Base-by-base conservation (phyloP, 2,329 filamentous ascomycete genomes). In the Dactylellina sp. region DNA sequence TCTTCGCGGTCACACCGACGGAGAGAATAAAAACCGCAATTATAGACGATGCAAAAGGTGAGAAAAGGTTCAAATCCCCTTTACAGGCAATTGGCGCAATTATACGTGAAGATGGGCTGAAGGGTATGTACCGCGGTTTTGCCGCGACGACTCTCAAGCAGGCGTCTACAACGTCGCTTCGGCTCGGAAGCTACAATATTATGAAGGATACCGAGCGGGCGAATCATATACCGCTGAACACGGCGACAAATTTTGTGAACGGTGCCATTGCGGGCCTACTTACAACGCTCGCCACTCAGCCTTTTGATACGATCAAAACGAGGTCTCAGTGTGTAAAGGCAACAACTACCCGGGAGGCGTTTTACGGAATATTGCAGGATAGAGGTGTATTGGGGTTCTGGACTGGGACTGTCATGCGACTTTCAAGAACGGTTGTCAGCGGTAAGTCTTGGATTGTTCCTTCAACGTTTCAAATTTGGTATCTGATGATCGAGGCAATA, bases 1-100 rank as follows among this genome's bases (percentile, higher is more conserved):
- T 88, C 0, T 84, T 86, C n/a, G 88, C 87, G 0, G 88, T 91
- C 0, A 91, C 88, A 1, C 89, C 89, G 0, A 89, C 87, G 0
- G 89, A 91, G 77, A 83, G 88, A 14, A 86, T 91, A 78, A 91
- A 90, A 79, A 91, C 89, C 0, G 88, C 88, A 0, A 79, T 90
- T 77, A 82, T 82, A 55, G 81, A 82, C 37, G 81, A 82, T 52
- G 80, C 81, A 3, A 79, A 80, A 59, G 53, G 68, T 5, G 71
- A 68, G n/a, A 78, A 77, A 35, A 76, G 77, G 0, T 82, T 80
- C 60, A 78, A 64, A 5, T 79, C 78, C 3, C 80, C 80, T 0
- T 66, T 78, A 5, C 80, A 83, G 42, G 81, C 80, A 1, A 71
- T 82, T 0, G 68, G 76, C 0, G 75, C 76, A 2, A 80, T 84